Conservation (phyloP, 1,284 basidiomycete genomes). For the Leccinum pachyderme region DNA sequence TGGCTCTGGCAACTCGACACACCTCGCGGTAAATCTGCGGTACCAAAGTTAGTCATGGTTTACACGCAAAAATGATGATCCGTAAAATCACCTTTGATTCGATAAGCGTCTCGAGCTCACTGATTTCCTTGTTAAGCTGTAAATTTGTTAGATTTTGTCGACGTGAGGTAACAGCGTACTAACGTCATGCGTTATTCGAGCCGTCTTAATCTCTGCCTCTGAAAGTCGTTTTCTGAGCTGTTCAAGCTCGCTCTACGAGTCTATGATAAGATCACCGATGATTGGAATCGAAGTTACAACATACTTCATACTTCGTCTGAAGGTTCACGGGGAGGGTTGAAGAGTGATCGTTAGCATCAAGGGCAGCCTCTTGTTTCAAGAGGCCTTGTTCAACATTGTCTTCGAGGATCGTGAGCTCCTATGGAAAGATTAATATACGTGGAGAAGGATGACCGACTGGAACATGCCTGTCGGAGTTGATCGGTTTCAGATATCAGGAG, state of each 20-base stretch:
- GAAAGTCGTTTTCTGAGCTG: constrained; percentile 65
- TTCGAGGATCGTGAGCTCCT: constrained; percentile 75
- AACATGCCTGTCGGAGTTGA: constrained; percentile 67
- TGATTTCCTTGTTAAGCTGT: constrained; percentile 87
- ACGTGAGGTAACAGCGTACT: constrained; percentile 22
- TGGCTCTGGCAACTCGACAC: constrained; percentile 14
- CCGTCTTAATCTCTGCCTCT: constrained; percentile 72
- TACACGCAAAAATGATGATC: background rate
- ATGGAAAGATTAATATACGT: constrained; percentile 9
- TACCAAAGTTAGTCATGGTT: constrained; percentile 12
- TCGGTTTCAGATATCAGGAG: constrained; percentile 72
- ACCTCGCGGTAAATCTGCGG: constrained; percentile 85
- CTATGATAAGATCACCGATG: constrained; percentile 9
- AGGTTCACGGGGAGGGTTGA: constrained; percentile 34
- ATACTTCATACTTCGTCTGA: constrained; percentile 55
- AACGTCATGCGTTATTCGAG: constrained; percentile 70
- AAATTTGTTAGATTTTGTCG: constrained; percentile 9
- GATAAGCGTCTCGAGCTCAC: constrained; percentile 84
- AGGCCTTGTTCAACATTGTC: constrained; percentile 69
- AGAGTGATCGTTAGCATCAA: constrained; percentile 34
- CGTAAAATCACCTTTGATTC: constrained; percentile 71
- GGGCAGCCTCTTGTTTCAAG: constrained; percentile 48
- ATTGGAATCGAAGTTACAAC: constrained; percentile 12
- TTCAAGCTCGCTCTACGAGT: constrained; percentile 57
- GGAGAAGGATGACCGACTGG: background rate